Conservation (phyloP, 2,329 filamentous ascomycete genomes). For the Aschersonia sp. region DNA sequence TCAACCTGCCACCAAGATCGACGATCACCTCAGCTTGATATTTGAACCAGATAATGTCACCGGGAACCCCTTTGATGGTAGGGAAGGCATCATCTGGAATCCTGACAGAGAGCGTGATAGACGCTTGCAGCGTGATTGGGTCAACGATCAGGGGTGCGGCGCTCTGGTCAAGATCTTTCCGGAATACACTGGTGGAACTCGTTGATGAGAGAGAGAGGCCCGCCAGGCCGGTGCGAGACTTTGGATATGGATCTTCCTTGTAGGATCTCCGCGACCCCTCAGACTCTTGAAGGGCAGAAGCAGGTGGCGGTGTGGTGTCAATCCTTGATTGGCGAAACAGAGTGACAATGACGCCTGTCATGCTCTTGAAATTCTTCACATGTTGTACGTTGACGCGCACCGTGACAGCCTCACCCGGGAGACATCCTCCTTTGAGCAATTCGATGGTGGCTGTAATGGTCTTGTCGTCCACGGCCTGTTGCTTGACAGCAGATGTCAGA, state of each 20-base stretch:
- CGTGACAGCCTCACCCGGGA: conserved; percentile 72
- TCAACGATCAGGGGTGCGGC: conserved; percentile 83
- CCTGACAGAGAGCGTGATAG: conserved; percentile 69
- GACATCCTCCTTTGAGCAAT: conserved; percentile 64
- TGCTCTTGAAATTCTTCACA: conserved; percentile 76
- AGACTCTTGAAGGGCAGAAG: conserved; percentile 32
- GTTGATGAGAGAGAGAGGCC: conserved; percentile 77
- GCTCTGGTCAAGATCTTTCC: conserved; percentile 83
- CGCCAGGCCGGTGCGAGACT: conserved; percentile 72
- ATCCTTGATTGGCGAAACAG: conserved; percentile 84
- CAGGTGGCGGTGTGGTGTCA: conserved; percentile 51
- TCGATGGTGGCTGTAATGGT: conserved; percentile 82
- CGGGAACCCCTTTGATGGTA: conserved; percentile 78
- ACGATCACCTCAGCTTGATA: conserved; percentile 90
- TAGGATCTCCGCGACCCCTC: conserved; percentile 54
- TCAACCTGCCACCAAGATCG: conserved; percentile 77
- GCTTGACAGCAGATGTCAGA: conserved; percentile 19
- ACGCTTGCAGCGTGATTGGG: conserved; percentile 60
- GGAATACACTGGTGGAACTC: conserved; percentile 80
- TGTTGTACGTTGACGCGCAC: conserved; percentile 75
- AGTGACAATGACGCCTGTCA: conserved; percentile 86
- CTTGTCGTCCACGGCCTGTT: conserved; percentile 43
- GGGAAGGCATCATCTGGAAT: conserved; percentile 86
- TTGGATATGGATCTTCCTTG: conserved; percentile 75
- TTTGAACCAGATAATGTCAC: conserved; percentile 87